Base-by-base conservation (phyloP, 495 filamentous ascomycete species). In the Astrothelium macrocarpum region DNA sequence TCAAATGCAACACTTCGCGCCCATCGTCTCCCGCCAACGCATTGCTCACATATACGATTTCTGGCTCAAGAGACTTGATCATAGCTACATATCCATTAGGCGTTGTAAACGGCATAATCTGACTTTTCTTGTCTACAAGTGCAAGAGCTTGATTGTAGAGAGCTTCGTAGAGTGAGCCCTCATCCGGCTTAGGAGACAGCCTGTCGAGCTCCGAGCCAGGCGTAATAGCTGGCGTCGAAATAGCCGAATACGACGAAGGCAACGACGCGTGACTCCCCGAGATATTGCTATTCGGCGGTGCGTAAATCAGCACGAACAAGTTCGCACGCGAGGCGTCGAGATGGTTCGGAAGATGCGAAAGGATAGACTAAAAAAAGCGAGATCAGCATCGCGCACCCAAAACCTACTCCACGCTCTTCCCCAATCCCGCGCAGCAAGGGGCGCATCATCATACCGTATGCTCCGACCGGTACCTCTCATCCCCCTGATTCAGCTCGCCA, bases 61-160 rank as follows among this genome's bases (percentile, higher is more conserved):
- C 87, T 2, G 91, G 91, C 20, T 84, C 82, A 18, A 97, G 78
- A 69, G 95, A 90, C 43, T 89, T 87, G 43, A 96, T 79, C 61
- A 97, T 88, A 71, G 93, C 87, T 14, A 91, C 79, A 70, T 90
- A 87, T 49, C 90, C 90, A 23, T 81, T 84, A 28, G 79, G 74
- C 4, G 90, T 88, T 14, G 87, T 93, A 73, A 96, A 97, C 2
- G 90, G 89, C 74, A 97, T 82, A 62, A 97, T 86, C 83, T 89
- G 88, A 64, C 78, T 88, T 12, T 91, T 87, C 66, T 90, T 90
- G 63, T 90, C 86, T 2, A 95, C 91, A 7, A 96, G 80, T 0
- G 80, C 73, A 56, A 86, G 79, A 1, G 90, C 90, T 72, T 94
- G 87, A 1, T 81, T 80, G 74, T 91, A 90, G 31, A 95, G 74